Evolutionary conservation across 495 filamentous ascomycete genomes (phyloP).

Genomic region (Choiromyces venosus): DNA sequence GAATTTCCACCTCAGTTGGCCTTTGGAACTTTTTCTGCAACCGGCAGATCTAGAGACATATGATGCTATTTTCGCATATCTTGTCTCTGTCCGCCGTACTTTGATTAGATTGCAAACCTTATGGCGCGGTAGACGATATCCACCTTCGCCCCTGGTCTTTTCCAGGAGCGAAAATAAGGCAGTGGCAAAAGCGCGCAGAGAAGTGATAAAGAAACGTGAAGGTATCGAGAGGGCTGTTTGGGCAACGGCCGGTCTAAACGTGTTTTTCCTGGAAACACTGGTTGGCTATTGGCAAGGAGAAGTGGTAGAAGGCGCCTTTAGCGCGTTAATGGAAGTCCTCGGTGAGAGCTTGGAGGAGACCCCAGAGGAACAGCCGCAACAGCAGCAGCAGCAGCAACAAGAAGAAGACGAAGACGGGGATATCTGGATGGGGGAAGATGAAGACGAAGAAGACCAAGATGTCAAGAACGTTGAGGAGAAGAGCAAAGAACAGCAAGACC

Average conservation of each 20-base stretch:
- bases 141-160: constrained; percentile 59
- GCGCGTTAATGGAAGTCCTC: constrained; percentile 23
- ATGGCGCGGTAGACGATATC: constrained; percentile 76
- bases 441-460: neutral
- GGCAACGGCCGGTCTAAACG: constrained; percentile 74
- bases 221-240: constrained; percentile 70
- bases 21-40: constrained; percentile 80
- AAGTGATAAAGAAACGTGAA: constrained; percentile 55
- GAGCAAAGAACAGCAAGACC: constrained; percentile 58
- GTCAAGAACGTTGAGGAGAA: neutral
- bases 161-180: constrained; percentile 48
- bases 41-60: constrained; percentile 69
- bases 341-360: constrained; percentile 57
- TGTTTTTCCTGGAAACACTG: constrained; percentile 81
- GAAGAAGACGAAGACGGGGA: constrained; percentile 14
- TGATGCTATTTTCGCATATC: constrained; percentile 76
- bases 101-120: constrained; percentile 74
- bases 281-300: constrained; percentile 85
- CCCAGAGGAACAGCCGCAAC: constrained; percentile 43
- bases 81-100: constrained; percentile 73
- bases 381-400: constrained; percentile 4
- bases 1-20: constrained; percentile 66
- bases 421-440: constrained; percentile 4
- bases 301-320: constrained; percentile 67
- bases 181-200: constrained; percentile 52